Evolutionary conservation across 2,329 filamentous ascomycete species (phyloP).

Genomic region (Microcyclospora pomicola): DNA sequence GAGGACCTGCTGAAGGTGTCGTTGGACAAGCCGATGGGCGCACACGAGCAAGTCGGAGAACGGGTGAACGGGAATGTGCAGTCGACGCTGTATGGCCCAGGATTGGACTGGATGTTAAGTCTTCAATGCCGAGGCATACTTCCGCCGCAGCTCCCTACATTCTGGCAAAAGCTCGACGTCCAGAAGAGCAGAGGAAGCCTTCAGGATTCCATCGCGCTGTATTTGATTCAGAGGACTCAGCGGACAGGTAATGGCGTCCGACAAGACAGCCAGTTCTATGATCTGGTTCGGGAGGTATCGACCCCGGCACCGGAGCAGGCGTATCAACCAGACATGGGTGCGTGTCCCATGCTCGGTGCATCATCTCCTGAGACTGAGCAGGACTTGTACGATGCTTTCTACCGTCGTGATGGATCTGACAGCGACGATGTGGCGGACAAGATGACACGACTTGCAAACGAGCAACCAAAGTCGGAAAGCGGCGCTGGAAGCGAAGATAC

Average conservation of each 20-base stretch:
- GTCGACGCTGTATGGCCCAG: slow-evolving; percentile 16
- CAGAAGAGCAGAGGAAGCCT: too few relatives aligned
- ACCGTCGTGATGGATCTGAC: too few relatives aligned
- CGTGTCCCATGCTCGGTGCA: too few relatives aligned
- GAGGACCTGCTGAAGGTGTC: slow-evolving; percentile 42
- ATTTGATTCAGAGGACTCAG: slow-evolving; percentile 1
- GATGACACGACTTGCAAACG: too few relatives aligned
- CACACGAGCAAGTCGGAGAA: slow-evolving; percentile 9
- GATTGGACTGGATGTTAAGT: slow-evolving; percentile 24
- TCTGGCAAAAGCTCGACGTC: neutral
- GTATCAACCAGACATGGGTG: too few relatives aligned
- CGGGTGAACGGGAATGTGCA: slow-evolving; percentile 6
- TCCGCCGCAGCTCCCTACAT: slow-evolving; percentile 17
- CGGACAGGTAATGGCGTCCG: slow-evolving; percentile 1
- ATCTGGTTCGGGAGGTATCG: slow-evolving; percentile 7
- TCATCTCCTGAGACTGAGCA: slow-evolving; percentile 30
- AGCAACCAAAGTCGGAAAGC: too few relatives aligned
- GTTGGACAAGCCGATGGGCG: slow-evolving; percentile 20
- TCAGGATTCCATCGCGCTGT: too few relatives aligned
- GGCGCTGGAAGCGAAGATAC: too few relatives aligned
- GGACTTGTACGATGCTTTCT: slow-evolving; percentile 34
- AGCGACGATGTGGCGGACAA: too few relatives aligned
- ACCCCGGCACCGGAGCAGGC: neutral
- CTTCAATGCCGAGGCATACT: slow-evolving; percentile 22
- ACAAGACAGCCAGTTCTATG: slow-evolving; percentile 7